Evolutionary conservation across 78 protist genomes (phyloP).

Genomic region (Dictyostelium brefeldianum): DNA sequence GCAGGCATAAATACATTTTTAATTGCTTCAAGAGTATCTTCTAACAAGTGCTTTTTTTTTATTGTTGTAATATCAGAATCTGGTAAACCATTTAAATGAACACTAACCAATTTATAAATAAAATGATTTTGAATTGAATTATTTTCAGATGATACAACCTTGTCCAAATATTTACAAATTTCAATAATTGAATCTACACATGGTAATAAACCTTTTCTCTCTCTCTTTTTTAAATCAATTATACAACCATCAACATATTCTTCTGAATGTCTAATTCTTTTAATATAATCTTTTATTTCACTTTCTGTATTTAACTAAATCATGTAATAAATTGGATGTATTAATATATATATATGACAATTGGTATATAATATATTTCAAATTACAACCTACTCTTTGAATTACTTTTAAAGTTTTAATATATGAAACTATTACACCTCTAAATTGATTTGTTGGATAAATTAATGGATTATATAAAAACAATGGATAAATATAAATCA

Average conservation of each 20-base stretch:
- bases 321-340: not conserved
- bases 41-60: not conserved
- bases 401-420: slow-evolving; percentile 26
- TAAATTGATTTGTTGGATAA: slow-evolving; percentile 33
- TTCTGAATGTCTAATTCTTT: slow-evolving; percentile 17
- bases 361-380: not conserved
- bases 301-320: slow-evolving; percentile 11
- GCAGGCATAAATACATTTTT: slow-evolving; percentile 15
- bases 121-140: not conserved
- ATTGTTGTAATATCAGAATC: not conserved
- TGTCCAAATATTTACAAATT: slow-evolving; percentile 36
- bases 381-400: not conserved
- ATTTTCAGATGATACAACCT: not conserved
- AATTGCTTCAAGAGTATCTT: not conserved
- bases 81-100: not conserved
- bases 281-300: slow-evolving; percentile 18
- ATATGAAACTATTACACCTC: slow-evolving; percentile 22
- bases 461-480: slow-evolving; percentile 17
- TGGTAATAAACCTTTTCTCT: slow-evolving; percentile 1
- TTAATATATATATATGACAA: not conserved
- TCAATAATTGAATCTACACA: slow-evolving; percentile 28
- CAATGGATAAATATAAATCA: slow-evolving; percentile 25
- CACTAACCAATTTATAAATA: not conserved
- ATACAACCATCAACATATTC: slow-evolving; percentile 20
- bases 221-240: slow-evolving; percentile 23